Percentiles rank a stretch among this genome's conserved stretches.
Evolutionary conservation across 2,329 filamentous ascomycete species (phyloP).

Genomic region (Epichloe amarillans): DNA sequence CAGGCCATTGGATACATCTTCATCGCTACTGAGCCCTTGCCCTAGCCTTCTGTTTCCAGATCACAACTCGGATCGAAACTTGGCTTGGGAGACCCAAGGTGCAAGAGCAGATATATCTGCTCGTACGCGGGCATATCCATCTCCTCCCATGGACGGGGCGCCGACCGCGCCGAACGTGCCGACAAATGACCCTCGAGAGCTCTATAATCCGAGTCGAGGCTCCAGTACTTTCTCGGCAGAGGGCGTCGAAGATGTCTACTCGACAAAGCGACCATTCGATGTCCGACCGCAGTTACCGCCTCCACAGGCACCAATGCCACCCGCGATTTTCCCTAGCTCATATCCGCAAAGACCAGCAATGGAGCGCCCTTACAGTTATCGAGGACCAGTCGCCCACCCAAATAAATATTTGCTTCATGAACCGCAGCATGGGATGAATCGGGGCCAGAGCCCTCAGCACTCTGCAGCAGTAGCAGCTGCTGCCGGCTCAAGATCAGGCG

Average conservation of each 20-base stretch:
- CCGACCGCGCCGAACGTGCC: slow-evolving; percentile 49
- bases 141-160: slow-evolving; percentile 63
- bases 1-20: slow-evolving; percentile 28
- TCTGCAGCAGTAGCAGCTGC: slow-evolving; percentile 10
- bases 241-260: slow-evolving; percentile 35
- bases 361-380: slow-evolving; percentile 14
- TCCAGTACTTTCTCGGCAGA: slow-evolving; percentile 29
- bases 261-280: slow-evolving; percentile 14
- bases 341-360: slow-evolving; percentile 16
- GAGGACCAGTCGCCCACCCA: slow-evolving; percentile 11
- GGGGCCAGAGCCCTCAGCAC: slow-evolving; percentile 5
- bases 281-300: slow-evolving; percentile 12
- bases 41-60: slow-evolving; percentile 42
- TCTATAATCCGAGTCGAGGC: slow-evolving; percentile 37
- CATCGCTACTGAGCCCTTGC: slow-evolving; percentile 41
- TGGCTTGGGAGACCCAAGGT: slow-evolving; percentile 4
- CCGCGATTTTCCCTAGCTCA: slow-evolving; percentile 1
- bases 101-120: slow-evolving; percentile 33
- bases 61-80: slow-evolving; percentile 30
- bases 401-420: slow-evolving; percentile 14
- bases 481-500: slow-evolving; percentile 7
- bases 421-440: slow-evolving; percentile 5
- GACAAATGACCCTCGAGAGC: slow-evolving; percentile 44
- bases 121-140: slow-evolving; percentile 50
- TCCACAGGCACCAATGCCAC: slow-evolving; percentile 13